Percentiles rank a stretch among this genome's conserved stretches.
These are phyloP conservation scores for Viridothelium virens DNA, from an alignment of 495 filamentous ascomycete genomes.

Conservation along the genomic window DNA sequence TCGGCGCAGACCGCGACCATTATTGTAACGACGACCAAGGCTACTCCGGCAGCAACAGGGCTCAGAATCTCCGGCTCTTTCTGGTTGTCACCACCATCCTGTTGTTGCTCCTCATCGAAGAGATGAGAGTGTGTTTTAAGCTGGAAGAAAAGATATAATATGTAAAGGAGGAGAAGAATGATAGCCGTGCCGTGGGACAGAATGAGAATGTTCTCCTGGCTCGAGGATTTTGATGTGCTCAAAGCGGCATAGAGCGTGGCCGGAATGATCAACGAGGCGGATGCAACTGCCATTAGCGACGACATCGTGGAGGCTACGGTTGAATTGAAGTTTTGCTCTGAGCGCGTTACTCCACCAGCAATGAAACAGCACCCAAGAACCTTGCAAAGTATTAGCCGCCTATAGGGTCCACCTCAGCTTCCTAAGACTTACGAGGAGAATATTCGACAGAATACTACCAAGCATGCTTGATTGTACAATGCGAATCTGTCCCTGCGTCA, in stretches of 20 bases:
- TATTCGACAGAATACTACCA: conserved; percentile 91
- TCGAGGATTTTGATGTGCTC: conserved; percentile 30
- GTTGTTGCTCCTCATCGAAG: conserved; percentile 60
- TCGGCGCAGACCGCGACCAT: conserved; percentile 88
- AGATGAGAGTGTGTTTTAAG: conserved; percentile 70
- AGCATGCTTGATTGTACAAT: conserved; percentile 98
- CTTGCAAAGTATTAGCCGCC: conserved; percentile 17
- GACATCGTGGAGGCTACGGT: conserved; percentile 94
- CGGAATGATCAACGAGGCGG: conserved; percentile 87
- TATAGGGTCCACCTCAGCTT: neutral
- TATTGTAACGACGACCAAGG: conserved; percentile 69
- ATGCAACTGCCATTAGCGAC: conserved; percentile 87
- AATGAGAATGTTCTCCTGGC: conserved; percentile 59
- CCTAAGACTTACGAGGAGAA: conserved; percentile 56
- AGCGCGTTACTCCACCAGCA: conserved; percentile 64
- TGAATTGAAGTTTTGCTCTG: conserved; percentile 71
- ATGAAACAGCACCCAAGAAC: conserved; percentile 95
- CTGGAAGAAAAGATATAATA: conserved; percentile 87
- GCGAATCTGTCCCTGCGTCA: conserved; percentile 77
- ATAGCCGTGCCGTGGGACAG: conserved; percentile 87
- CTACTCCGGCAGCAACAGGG: conserved; percentile 62
- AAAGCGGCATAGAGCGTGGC: conserved; percentile 65
- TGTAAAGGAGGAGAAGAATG: conserved; percentile 80
- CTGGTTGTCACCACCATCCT: conserved; percentile 31
- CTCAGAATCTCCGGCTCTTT: conserved; percentile 54